Percentiles rank a stretch among this genome's conserved stretches.
phyloP scores from a whole-genome alignment of 1,139 yeast genomes.

The Keqinozyma sinolaborantium region DNA sequence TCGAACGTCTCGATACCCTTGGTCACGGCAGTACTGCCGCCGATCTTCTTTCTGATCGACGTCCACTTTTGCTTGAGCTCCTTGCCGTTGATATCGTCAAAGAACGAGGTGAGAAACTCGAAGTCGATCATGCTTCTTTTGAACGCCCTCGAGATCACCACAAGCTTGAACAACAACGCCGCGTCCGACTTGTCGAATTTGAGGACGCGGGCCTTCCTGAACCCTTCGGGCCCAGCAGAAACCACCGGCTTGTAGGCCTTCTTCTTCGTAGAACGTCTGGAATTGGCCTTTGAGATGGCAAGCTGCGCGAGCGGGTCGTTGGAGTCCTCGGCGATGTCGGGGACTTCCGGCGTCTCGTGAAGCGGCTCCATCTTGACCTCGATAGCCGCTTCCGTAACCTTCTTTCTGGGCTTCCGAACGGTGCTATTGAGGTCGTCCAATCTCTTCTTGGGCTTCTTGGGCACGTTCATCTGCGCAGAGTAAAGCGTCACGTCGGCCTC shows the following conservation, averaged over 20 bases:
- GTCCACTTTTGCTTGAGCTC: slow-evolving; percentile 62
- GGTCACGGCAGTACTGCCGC: slow-evolving; percentile 47
- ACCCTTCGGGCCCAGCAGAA: slow-evolving; percentile 2
- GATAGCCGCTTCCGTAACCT: not conserved
- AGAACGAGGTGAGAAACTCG: slow-evolving; percentile 46
- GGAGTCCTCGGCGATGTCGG: slow-evolving; percentile 1
- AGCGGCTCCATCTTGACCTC: slow-evolving; percentile 6
- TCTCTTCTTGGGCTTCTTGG: slow-evolving; percentile 12
- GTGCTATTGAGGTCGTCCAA: slow-evolving; percentile 17
- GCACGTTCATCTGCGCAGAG: slow-evolving; percentile 3
- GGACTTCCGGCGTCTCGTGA: slow-evolving; percentile 1
- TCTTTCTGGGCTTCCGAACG: slow-evolving; percentile 4
- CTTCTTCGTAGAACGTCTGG: slow-evolving; percentile 5
- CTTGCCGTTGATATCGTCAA: slow-evolving; percentile 33
- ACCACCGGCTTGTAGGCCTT: slow-evolving; percentile 6
- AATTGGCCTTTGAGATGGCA: slow-evolving; percentile 8
- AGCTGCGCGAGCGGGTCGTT: slow-evolving; percentile 6
- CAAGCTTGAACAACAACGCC: slow-evolving; percentile 50
- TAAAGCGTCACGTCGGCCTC: slow-evolving; percentile 29
- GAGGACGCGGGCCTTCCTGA: slow-evolving; percentile 17
- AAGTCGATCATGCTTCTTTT: slow-evolving; percentile 53
- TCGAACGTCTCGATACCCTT: slow-evolving; percentile 61
- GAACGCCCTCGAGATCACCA: slow-evolving; percentile 60
- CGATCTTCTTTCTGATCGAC: slow-evolving; percentile 50
- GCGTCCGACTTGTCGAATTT: slow-evolving; percentile 43